Percentiles rank a stretch among this genome's conserved stretches.
Conservation (phyloP, 495 filamentous ascomycete genomes). For the Trichocladium uniseriatum region DNA sequence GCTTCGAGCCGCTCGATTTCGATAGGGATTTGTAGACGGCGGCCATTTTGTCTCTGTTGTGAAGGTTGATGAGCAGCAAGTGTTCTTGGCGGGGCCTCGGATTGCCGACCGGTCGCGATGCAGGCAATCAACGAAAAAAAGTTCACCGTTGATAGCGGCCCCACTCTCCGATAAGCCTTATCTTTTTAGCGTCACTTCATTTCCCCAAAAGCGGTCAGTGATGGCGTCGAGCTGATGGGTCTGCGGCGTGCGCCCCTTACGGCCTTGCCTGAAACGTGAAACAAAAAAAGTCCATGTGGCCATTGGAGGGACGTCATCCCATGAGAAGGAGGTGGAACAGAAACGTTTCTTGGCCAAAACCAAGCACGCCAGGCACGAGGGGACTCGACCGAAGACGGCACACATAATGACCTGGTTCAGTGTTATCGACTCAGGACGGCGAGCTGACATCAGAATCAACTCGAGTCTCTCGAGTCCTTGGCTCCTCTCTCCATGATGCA, state of each 20-base stretch:
- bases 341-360: no score
- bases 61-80: background rate
- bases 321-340: background rate
- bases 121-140: slow-evolving; percentile 15
- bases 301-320: background rate
- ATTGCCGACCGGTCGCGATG: background rate
- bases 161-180: slow-evolving; percentile 23
- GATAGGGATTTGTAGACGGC: slow-evolving; percentile 90
- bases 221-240: no score
- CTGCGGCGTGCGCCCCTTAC: no score
- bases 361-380: no score
- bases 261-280: slow-evolving; percentile 1
- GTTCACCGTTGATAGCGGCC: slow-evolving; percentile 7
- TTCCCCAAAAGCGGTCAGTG: slow-evolving; percentile 6
- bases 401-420: no score
- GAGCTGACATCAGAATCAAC: no score
- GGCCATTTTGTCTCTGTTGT: slow-evolving; percentile 54
- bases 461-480: no score
- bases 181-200: slow-evolving; percentile 6
- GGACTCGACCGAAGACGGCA: no score
- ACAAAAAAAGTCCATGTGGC: slow-evolving; percentile 3
- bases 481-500: no score
- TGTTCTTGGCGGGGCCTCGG: slow-evolving; percentile 8
- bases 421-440: no score
- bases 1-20: slow-evolving; percentile 47